Evolutionary conservation across 2,329 filamentous ascomycete species (phyloP).

Genomic region (Tolypocladium endophyticum): DNA sequence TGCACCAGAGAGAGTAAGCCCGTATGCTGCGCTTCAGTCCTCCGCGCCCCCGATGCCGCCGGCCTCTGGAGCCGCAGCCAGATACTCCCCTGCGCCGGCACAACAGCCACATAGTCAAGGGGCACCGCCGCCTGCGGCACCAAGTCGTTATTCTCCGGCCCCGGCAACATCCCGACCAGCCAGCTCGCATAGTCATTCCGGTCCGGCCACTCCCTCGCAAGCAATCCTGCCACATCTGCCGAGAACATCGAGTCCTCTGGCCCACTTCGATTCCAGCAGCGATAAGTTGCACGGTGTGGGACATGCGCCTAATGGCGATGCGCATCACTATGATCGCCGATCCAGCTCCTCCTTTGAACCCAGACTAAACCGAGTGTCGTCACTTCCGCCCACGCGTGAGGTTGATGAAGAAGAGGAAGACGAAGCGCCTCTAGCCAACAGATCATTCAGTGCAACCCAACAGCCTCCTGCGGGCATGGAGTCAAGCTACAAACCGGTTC

Average conservation of each 20-base stretch:
- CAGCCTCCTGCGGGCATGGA: conserved; percentile 15
- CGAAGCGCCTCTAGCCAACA: conserved; percentile 8
- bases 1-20: conserved; percentile 39
- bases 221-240: conserved; percentile 47
- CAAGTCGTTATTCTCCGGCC: conserved; percentile 43
- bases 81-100: conserved; percentile 53
- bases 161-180: conserved; percentile 28
- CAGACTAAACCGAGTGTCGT: conserved; percentile 42
- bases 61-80: conserved; percentile 24
- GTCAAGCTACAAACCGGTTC: conserved; percentile 27
- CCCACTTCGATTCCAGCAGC: conserved; percentile 48
- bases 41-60: conserved; percentile 19
- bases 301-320: conserved; percentile 24
- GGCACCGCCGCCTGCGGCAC: conserved; percentile 24
- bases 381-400: conserved; percentile 50
- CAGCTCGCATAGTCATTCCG: conserved; percentile 28
- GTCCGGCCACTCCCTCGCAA: conserved; percentile 25
- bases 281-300: conserved; percentile 19
- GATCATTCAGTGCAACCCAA: conserved; percentile 14
- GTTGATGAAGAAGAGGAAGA: conserved; percentile 47
- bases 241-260: conserved; percentile 54
- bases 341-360: conserved; percentile 44
- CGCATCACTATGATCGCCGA: conserved; percentile 32
- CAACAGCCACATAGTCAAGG: conserved; percentile 29
- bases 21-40: conserved; percentile 38